phyloP scores from a whole-genome alignment of 352 stramenopile genomes.

The Globisporangium irregulare region DNA sequence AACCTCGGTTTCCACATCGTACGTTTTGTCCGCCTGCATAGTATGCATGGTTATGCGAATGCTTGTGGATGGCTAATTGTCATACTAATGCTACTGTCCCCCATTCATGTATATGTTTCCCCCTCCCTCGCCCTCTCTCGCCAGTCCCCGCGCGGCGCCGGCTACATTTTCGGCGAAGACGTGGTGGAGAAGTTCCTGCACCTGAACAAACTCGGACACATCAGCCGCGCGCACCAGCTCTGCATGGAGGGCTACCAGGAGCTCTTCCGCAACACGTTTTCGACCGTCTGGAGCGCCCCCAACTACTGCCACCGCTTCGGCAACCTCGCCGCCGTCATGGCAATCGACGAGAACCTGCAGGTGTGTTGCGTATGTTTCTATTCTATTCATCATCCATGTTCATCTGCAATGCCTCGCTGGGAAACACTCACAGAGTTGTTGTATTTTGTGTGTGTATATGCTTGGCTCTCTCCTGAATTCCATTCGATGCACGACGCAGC shows the following conservation, averaged over 20 bases:
- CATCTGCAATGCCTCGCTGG: not conserved
- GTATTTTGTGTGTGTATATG: not conserved
- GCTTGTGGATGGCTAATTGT: not conserved
- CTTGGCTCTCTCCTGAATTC: not conserved
- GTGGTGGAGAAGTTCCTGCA: slow-evolving; percentile 84
- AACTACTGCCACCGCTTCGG: slow-evolving; percentile 89
- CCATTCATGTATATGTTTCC: not conserved
- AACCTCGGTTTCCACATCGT: slow-evolving; percentile 85
- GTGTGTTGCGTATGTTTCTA: slow-evolving; percentile 17
- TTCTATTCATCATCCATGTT: not conserved
- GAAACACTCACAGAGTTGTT: not conserved
- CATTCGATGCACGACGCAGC: slow-evolving; percentile 26
- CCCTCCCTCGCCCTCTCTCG: not conserved
- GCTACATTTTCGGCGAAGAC: slow-evolving; percentile 87
- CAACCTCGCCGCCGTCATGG: slow-evolving; percentile 72
- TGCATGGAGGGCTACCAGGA: slow-evolving; percentile 85
- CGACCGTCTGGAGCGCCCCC: slow-evolving; percentile 81
- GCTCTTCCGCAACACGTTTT: slow-evolving; percentile 73
- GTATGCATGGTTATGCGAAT: not conserved
- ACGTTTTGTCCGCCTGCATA: not conserved
- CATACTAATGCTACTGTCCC: not conserved
- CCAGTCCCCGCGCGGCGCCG: slow-evolving; percentile 70
- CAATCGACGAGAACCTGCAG: slow-evolving; percentile 56
- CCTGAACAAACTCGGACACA: slow-evolving; percentile 75
- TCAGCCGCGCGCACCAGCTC: slow-evolving; percentile 80